Evolutionary conservation across 306 rosid genomes (phyloP).

Genomic region (Argentina anserina): DNA sequence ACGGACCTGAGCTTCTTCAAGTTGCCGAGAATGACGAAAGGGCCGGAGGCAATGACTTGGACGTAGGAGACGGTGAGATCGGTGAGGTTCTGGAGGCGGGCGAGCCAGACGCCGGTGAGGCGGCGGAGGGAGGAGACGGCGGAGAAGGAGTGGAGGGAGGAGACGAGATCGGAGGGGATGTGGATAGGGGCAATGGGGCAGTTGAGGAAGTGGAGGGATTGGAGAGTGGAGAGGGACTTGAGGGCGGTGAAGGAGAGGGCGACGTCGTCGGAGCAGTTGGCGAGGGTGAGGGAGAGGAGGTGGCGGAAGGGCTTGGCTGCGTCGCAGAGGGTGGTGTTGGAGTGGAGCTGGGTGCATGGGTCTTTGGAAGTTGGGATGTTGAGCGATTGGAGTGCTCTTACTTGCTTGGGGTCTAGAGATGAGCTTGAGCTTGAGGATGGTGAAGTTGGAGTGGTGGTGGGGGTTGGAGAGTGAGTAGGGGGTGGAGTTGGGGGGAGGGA

Average conservation of each 20-base stretch:
- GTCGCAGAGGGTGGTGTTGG: slow-evolving; percentile 72
- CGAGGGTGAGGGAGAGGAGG: slow-evolving; percentile 59
- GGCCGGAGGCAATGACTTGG: slow-evolving; percentile 55
- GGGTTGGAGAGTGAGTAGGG: slow-evolving; percentile 21
- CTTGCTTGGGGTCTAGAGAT: slow-evolving; percentile 83
- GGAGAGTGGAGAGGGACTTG: slow-evolving; percentile 76
- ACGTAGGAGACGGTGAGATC: slow-evolving; percentile 65
- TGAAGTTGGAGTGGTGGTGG: slow-evolving; percentile 22
- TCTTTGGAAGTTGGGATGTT: slow-evolving; percentile 74
- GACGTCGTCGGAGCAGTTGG: slow-evolving; percentile 72
- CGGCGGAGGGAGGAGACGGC: slow-evolving; percentile 50
- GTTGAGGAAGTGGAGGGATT: slow-evolving; percentile 63
- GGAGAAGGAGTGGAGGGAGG: slow-evolving; percentile 77
- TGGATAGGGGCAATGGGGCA: slow-evolving; percentile 82
- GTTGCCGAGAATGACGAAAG: slow-evolving; percentile 70
- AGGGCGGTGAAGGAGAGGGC: slow-evolving; percentile 90
- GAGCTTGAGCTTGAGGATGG: slow-evolving; percentile 21
- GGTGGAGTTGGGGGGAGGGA: background rate
- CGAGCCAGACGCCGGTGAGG: slow-evolving; percentile 82
- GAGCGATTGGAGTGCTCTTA: slow-evolving; percentile 78
- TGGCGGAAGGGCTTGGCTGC: slow-evolving; percentile 73
- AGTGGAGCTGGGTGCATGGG: slow-evolving; percentile 55
- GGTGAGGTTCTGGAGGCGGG: slow-evolving; percentile 69
- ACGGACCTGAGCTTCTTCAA: slow-evolving; percentile 61
- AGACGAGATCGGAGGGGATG: slow-evolving; percentile 62